Percentiles rank a stretch among this genome's conserved stretches.
phyloP scores from a whole-genome alignment of 192 early-diverging fungal species.

The Backusella parvicylindrica region DNA sequence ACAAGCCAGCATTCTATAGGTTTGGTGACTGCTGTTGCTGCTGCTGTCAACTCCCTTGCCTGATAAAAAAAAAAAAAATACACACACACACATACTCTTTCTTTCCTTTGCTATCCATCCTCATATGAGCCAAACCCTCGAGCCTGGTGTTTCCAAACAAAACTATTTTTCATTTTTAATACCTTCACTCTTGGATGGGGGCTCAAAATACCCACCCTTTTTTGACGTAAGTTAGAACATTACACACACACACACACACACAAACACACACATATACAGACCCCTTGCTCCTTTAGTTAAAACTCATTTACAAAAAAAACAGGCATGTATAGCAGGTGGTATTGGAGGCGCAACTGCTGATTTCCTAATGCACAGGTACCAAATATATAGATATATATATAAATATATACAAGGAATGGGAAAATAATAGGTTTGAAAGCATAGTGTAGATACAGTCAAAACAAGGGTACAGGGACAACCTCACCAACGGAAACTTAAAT shows the following conservation, averaged over 20 bases:
- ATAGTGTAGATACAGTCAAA: constrained; percentile 52
- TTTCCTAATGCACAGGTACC: constrained; percentile 55
- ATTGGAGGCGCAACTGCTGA: constrained; percentile 51
- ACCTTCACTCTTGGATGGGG: not conserved
- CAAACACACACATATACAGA: too few species aligned
- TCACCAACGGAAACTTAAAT: constrained; percentile 39
- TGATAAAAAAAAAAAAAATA: not conserved
- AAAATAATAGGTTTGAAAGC: not conserved
- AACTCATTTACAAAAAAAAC: not conserved
- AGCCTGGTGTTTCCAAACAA: not conserved
- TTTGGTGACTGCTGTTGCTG: too few species aligned
- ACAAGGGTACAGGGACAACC: constrained; percentile 56
- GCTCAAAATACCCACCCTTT: constrained; percentile 21
- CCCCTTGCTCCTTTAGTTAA: not conserved
- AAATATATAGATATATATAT: constrained; percentile 10
- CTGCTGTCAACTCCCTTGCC: not conserved
- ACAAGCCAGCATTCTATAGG: too few species aligned
- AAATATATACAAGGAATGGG: not conserved
- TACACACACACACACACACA: too few species aligned
- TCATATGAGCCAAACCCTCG: not conserved
- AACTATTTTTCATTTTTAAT: not conserved
- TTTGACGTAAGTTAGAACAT: constrained; percentile 29
- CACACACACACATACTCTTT: not conserved
- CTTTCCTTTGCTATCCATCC: not conserved
- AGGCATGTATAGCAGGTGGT: constrained; percentile 50